Evolutionary conservation across 441 rosid genomes (phyloP).

Genomic region (Gossypium davidsonii): DNA sequence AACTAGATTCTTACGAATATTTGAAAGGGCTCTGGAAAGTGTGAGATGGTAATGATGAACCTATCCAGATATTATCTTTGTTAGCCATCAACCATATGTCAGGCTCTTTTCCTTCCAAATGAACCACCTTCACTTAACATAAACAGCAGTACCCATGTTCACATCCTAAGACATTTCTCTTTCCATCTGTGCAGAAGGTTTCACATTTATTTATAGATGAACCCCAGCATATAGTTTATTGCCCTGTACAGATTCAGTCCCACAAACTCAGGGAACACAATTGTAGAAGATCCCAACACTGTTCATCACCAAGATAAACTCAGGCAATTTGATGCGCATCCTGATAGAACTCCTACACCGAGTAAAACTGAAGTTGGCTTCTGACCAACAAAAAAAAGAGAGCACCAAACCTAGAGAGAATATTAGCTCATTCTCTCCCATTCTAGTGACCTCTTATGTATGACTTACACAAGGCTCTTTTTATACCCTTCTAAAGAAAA

Average conservation of each 20-base stretch:
- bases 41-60: neutral
- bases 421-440: slow-evolving; percentile 3
- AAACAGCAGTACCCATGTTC: neutral
- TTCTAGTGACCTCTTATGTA: neutral
- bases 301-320: neutral
- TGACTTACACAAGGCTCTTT: neutral
- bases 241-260: neutral
- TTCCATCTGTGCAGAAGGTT: slow-evolving; percentile 4
- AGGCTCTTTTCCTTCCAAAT: neutral
- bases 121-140: neutral
- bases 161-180: neutral
- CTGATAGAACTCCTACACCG: neutral
- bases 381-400: neutral
- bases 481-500: neutral
- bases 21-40: neutral
- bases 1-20: neutral
- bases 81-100: neutral
- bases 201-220: neutral
- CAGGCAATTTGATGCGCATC: neutral
- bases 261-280: neutral
- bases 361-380: neutral
- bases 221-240: neutral
- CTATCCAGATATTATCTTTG: neutral
- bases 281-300: neutral
- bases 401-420: neutral